These are phyloP conservation scores for Eucalyptus victrix DNA, from an alignment of 345 rosid species.

Conservation along the genomic window DNA sequence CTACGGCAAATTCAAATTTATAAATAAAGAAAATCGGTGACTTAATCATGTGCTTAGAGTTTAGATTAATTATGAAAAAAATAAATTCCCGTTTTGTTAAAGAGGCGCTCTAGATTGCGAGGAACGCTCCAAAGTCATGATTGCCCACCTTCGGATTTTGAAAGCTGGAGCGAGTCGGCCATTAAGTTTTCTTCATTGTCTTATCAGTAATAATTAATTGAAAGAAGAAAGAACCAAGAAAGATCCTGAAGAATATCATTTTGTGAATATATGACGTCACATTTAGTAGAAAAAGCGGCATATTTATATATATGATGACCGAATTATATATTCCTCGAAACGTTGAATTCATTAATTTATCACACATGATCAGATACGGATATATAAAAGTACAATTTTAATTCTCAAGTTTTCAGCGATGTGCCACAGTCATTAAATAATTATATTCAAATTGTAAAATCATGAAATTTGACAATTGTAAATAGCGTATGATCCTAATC, in stretches of 20 bases:
- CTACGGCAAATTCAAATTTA: neutral
- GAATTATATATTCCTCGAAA: neutral
- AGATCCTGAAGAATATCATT: neutral
- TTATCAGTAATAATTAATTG: neutral
- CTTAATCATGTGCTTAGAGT: neutral
- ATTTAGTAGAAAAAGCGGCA: neutral
- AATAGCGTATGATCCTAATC: neutral
- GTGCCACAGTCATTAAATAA: neutral
- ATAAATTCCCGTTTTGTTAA: neutral
- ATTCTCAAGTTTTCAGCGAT: neutral
- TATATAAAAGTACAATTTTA: neutral
- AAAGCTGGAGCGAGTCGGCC: neutral
- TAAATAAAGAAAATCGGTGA: neutral
- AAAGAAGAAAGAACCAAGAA: neutral
- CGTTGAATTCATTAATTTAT: neutral
- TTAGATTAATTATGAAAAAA: neutral
- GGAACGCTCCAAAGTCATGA: neutral
- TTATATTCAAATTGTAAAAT: neutral
- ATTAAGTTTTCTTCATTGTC: neutral
- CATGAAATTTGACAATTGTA: neutral
- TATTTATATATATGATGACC: neutral
- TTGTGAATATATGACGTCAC: neutral
- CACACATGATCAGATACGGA: neutral
- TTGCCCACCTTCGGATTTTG: neutral
- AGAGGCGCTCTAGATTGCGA: neutral